These are phyloP conservation scores for Gossypium gossypioides DNA, from an alignment of 441 rosid species.

Conservation along the genomic window DNA sequence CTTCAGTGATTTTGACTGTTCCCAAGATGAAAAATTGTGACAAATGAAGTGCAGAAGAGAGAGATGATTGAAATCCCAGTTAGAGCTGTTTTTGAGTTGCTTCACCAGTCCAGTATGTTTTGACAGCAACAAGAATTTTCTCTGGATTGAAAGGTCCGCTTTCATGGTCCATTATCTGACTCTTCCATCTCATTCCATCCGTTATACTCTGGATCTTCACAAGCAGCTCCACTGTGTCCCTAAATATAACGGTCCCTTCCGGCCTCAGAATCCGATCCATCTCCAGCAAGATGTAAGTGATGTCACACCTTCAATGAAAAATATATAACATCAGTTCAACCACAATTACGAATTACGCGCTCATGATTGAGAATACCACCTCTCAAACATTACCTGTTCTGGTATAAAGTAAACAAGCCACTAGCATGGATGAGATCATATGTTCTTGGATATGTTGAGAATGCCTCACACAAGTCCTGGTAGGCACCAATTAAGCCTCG, in stretches of 20 bases:
- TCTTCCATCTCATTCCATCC: slow-evolving; percentile 81
- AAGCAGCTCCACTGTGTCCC: slow-evolving; percentile 70
- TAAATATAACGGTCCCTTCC: slow-evolving; percentile 79
- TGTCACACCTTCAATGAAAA: slow-evolving; percentile 56
- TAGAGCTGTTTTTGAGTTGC: slow-evolving; percentile 22
- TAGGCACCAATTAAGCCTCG: slow-evolving; percentile 57
- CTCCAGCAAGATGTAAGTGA: slow-evolving; percentile 69
- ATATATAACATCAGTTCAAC: slow-evolving; percentile 3
- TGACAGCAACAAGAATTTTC: slow-evolving; percentile 78
- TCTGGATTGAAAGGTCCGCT: slow-evolving; percentile 92
- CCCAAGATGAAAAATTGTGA: neutral
- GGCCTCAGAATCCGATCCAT: slow-evolving; percentile 90
- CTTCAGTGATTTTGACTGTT: neutral
- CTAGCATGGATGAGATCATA: slow-evolving; percentile 62
- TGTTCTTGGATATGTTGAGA: slow-evolving; percentile 69
- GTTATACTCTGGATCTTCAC: slow-evolving; percentile 67
- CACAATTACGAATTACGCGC: neutral
- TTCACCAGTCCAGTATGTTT: slow-evolving; percentile 80
- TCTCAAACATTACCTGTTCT: slow-evolving; percentile 46
- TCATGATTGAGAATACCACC: neutral
- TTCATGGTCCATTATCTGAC: slow-evolving; percentile 82
- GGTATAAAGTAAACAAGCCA: slow-evolving; percentile 63
- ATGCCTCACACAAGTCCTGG: slow-evolving; percentile 69
- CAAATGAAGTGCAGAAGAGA: neutral
- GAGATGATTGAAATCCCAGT: neutral